A percentile compares a stretch with the other conserved stretches of the same genome.
phyloP scores from a whole-genome alignment of 2,329 filamentous ascomycete species.

The Xylogone sp. region DNA sequence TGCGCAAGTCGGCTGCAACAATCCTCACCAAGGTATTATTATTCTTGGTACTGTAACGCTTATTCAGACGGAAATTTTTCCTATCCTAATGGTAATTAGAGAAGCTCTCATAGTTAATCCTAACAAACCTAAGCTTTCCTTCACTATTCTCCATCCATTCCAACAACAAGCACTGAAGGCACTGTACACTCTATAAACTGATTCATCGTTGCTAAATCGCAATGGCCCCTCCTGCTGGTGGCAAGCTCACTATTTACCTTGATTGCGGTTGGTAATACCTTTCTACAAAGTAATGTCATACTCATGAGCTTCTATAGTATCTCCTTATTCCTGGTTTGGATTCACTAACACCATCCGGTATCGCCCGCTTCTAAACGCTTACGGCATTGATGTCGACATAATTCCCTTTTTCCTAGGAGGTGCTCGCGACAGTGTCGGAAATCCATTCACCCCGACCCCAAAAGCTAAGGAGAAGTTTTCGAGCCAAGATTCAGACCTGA shows the following conservation, averaged over 20 bases:
- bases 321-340: slow-evolving; percentile 18
- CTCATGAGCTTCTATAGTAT: slow-evolving; percentile 7
- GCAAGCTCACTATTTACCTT: slow-evolving; percentile 10
- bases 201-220: too few species aligned
- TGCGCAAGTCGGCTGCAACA: too few species aligned
- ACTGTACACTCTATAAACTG: too few species aligned
- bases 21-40: too few species aligned
- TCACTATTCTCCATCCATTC: too few species aligned
- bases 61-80: too few species aligned
- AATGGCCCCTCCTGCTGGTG: not conserved
- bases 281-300: not conserved
- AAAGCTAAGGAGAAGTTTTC: slow-evolving; percentile 12
- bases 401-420: slow-evolving; percentile 16
- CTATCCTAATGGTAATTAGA: too few species aligned
- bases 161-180: too few species aligned
- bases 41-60: too few species aligned
- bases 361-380: slow-evolving; percentile 10
- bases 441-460: slow-evolving; percentile 13
- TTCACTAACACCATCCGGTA: slow-evolving; percentile 11
- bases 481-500: slow-evolving; percentile 11
- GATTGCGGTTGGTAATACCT: slow-evolving; percentile 12
- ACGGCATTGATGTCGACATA: slow-evolving; percentile 15
- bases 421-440: slow-evolving; percentile 12
- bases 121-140: too few species aligned
- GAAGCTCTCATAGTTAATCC: too few species aligned